Evolutionary conservation across 306 rosid genomes (phyloP), one percentile per base, ranked within the genome.

Genomic region (Vicia villosa): DNA sequence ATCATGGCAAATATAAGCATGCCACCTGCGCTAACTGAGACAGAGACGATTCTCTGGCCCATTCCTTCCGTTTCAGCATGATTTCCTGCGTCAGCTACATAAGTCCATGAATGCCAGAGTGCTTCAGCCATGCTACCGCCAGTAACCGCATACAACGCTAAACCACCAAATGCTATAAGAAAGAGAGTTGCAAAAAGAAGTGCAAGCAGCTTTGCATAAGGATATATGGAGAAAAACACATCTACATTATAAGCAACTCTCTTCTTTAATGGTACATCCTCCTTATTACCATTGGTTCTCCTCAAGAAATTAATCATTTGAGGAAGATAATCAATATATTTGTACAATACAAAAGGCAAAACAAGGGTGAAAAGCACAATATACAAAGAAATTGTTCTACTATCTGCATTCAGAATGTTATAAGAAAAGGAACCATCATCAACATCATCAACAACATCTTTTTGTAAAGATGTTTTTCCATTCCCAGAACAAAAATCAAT

Each of bases 1-100:
- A 93, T 88, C 98, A 90, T 93, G 50, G 98, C 98, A 85, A 93
- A 93, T 79, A 93, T 90, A 11, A 93, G 89, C 98, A 93, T 93
- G 75, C 98, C 98, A 26, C 98, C 98, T 13, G 98, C 81, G 71
- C 96, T 93, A 67, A 93, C 86, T 52, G 98, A 93, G 84, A 93
- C 97, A 60, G 98, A 93, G 74, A 93, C 98, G 24, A 93, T 90
- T 81, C 98, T 93, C 75, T 92, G 97, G 14, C 97, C 97, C 4
- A 81, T 88, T 81, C 98, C 98, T 79, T 85, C 88, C 4, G 94
- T 88, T 78, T 93, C 98, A 28, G 98, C 98, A 76, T 93, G 98
- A 81, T 90, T 93, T 66, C 98, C 98, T 0, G 98, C 80, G 77
- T 93, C 98, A 17, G 98, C 98, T 66, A 93, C 94, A 30, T 88